phyloP scores from a whole-genome alignment of 2,329 filamentous ascomycete species.

The Hysterium pulicare region DNA sequence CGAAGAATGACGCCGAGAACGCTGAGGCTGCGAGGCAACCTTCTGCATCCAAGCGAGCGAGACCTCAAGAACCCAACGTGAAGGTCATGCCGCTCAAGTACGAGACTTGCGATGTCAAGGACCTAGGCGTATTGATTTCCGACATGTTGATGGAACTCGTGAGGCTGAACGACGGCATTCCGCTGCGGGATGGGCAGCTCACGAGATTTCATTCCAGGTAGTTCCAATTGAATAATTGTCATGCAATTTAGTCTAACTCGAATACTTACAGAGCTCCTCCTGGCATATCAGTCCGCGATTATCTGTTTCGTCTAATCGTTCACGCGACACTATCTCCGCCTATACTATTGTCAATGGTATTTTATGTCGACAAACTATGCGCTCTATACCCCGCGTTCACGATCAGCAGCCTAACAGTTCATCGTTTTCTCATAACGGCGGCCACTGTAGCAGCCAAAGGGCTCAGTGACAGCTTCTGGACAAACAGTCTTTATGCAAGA shows the following conservation, averaged over 20 bases:
- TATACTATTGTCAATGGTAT: slow-evolving; percentile 96
- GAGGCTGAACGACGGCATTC: slow-evolving; percentile 83
- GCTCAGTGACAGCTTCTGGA: slow-evolving; percentile 96
- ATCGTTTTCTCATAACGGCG: slow-evolving; percentile 93
- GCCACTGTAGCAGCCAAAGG: slow-evolving; percentile 96
- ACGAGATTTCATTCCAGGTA: slow-evolving; percentile 95
- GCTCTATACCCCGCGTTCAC: slow-evolving; percentile 91
- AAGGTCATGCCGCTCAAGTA: slow-evolving; percentile 70
- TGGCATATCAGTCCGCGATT: slow-evolving; percentile 91
- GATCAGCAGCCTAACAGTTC: slow-evolving; percentile 92
- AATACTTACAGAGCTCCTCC: slow-evolving; percentile 60
- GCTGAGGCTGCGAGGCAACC: slow-evolving; percentile 13
- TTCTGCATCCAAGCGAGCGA: slow-evolving; percentile 31
- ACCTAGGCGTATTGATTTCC: slow-evolving; percentile 85
- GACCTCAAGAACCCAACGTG: slow-evolving; percentile 39
- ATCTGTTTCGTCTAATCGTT: slow-evolving; percentile 85
- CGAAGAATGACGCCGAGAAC: slow-evolving; percentile 16
- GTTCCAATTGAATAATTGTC: slow-evolving; percentile 11
- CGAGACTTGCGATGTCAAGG: slow-evolving; percentile 75
- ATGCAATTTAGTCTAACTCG: background rate
- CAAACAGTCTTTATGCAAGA: slow-evolving; percentile 91
- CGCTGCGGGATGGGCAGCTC: slow-evolving; percentile 77
- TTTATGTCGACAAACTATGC: slow-evolving; percentile 95
- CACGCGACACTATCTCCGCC: slow-evolving; percentile 92
- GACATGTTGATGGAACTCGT: slow-evolving; percentile 97